phyloP scores from a whole-genome alignment of 2,329 filamentous ascomycete species.

The Colletotrichum camelliae region DNA sequence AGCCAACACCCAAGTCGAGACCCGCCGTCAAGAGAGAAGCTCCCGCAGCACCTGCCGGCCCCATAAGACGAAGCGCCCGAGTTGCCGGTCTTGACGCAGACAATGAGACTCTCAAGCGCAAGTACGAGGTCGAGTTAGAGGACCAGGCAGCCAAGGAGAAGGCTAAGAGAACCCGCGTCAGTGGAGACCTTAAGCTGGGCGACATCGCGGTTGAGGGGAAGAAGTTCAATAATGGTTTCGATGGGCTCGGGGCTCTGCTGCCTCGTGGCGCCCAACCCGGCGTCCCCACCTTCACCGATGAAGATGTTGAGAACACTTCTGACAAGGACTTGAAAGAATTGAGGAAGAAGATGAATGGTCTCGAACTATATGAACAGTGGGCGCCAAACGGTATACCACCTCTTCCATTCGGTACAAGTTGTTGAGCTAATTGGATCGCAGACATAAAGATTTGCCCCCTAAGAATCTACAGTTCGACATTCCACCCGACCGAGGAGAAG shows the following conservation, averaged over 20 bases:
- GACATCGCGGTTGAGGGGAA: conserved; percentile 83
- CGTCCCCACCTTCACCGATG: conserved; percentile 83
- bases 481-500: conserved; percentile 88
- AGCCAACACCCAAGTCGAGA: conserved; percentile 41
- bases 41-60: conserved; percentile 33
- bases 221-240: conserved; percentile 72
- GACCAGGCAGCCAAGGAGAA: conserved; percentile 45
- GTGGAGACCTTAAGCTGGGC: conserved; percentile 69
- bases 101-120: conserved; percentile 52
- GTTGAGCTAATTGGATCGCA: conserved; percentile 34
- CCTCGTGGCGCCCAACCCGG: conserved; percentile 77
- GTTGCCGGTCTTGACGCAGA: conserved; percentile 61
- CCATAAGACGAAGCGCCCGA: conserved; percentile 63
- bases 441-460: conserved; percentile 93
- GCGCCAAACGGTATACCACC: conserved; percentile 69
- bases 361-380: conserved; percentile 85
- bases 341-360: conserved; percentile 75
- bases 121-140: conserved; percentile 55
- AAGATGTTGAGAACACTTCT: conserved; percentile 80
- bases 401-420: too few species aligned
- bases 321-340: conserved; percentile 77
- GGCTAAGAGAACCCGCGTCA: conserved; percentile 63
- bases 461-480: conserved; percentile 82
- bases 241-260: conserved; percentile 67
- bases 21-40: conserved; percentile 51